Evolutionary conservation across 2,329 filamentous ascomycete species (phyloP), one percentile per base, ranked within the genome.

Genomic region (Elsinoe arachidis): DNA sequence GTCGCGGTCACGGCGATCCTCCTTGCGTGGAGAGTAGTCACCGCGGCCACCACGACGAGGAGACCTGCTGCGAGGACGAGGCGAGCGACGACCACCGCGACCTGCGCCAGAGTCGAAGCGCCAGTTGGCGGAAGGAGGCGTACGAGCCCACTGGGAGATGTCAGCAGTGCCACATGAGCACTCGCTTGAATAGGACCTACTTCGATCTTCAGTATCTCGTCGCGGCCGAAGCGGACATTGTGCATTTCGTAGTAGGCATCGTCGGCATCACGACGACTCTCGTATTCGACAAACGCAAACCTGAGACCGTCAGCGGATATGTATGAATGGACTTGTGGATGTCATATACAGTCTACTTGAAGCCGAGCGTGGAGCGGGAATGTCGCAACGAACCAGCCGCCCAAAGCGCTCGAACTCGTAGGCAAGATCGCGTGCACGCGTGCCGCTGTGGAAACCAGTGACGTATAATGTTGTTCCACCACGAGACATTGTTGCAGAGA

Each of bases 401-500:
- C 93, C 93, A 78, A 96, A 99, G 90, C 92, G 90, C 91, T 97
- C 92, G 88, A 97, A 97, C 82, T 97, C 92, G 88, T 95, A 96
- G 80, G 92, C 90, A 75, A 97, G 88, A 81, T 99, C 91, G 84
- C 93, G 90, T 75, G 93, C 90, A 80, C 93, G 90, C 75, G 92
- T 96, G 75, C 92, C 90, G 77, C 96, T 90, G 83, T 92, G 95
- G 77, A 99, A 99, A 82, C 93, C 93, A 71, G 91, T 96, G 76
- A 97, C 92, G 80, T 97, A 97, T 67, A 97, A 88, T 59, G 92
- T 97, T 61, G 88, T 95, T 67, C 90, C 87, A 59, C 76, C 75
- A 74, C 90, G 89, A 84, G 91, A 96, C 90, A 96, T 96, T 71
- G 56, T 72, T 14, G 33, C 21, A 11, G 10, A 30, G 37, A 30